Base-by-base conservation (phyloP, 106 monocot species). In the Agapanthus africanus region DNA sequence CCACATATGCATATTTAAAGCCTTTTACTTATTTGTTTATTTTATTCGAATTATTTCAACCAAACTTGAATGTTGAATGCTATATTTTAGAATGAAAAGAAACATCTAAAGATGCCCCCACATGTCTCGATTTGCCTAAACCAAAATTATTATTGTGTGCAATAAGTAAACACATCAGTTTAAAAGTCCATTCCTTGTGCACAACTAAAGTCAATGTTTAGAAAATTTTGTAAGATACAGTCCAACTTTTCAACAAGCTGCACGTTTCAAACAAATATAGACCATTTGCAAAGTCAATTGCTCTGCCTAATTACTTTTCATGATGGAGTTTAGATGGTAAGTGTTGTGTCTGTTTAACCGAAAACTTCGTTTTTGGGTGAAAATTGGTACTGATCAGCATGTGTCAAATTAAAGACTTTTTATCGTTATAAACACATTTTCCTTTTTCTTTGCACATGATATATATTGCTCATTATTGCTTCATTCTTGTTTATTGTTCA, bases 401-500 rank as follows among this genome's bases (percentile, higher is more conserved):
- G 19, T 47, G 46, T 19, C 13, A 15, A 7, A 47, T 15, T 47
- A 19, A 47, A 5, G 19, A 13, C 1, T 47, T 47, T 47, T 15
- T 19, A 7, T 47, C 0, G 3, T 47, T 2, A 2, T 47, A 47
- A 2, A 7, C 19, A 47, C 42, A 42, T 42, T 42, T 8, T 8
- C 19, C 19, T 15, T 2, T 47, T 1, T 47, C 46, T 47, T 15
- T 47, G 16, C 46, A 47, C 19, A 19, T 47, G 46, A 47, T 15
- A 47, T 47, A 5, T 47, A 15, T 1, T 14, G 46, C 19, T 46
- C 13, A 47, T 2, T 47, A 47, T 15, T 47, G 46, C 60, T 42
- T 69, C 35, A 30, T 32, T 64, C 66, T 40, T 13, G 16, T 71
- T 32, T 8, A 37, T 16, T 44, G 16, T 73, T 11, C 80, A 85